Evolutionary conservation across 2,329 filamentous ascomycete genomes (phyloP).

Genomic region (Talaromyces albobiverticillius): DNA sequence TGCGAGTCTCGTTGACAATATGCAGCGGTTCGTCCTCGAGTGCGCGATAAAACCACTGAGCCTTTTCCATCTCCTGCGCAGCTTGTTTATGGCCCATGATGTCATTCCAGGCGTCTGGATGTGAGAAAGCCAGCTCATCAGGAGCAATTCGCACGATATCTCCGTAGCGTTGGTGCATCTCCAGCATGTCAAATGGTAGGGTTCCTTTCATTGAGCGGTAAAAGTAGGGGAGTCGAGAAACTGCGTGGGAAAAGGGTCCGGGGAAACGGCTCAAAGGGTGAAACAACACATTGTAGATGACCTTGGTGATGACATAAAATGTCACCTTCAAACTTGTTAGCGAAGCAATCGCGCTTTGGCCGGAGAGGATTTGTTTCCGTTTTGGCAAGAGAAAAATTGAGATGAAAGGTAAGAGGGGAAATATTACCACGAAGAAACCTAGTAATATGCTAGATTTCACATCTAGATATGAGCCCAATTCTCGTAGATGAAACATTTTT

Average conservation of each 20-base stretch:
- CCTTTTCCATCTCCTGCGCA: slow-evolving; percentile 16
- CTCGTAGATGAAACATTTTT: no score
- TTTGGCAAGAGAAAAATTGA: no score
- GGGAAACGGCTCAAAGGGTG: slow-evolving; percentile 25
- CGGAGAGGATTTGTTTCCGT: neutral
- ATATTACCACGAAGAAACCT: no score
- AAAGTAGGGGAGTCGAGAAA: slow-evolving; percentile 18
- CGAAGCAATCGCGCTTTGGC: neutral
- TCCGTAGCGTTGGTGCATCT: slow-evolving; percentile 27
- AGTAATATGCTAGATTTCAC: no score
- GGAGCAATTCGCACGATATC: slow-evolving; percentile 28
- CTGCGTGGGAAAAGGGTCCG: slow-evolving; percentile 18
- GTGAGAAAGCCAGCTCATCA: slow-evolving; percentile 24
- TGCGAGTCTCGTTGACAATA: slow-evolving; percentile 17
- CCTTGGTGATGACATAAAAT: slow-evolving; percentile 1
- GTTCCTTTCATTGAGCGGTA: slow-evolving; percentile 17
- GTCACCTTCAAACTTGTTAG: neutral
- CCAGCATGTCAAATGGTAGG: slow-evolving; percentile 21
- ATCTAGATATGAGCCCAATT: no score
- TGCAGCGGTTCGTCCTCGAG: slow-evolving; percentile 13
- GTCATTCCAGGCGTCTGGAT: slow-evolving; percentile 26
- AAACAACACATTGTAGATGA: slow-evolving; percentile 23
- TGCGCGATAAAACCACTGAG: slow-evolving; percentile 17
- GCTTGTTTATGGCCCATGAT: slow-evolving; percentile 24
- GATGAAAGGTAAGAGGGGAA: no score